Conservation (phyloP, 75 land plant genomes). For the Isoetes taiwanensis region DNA sequence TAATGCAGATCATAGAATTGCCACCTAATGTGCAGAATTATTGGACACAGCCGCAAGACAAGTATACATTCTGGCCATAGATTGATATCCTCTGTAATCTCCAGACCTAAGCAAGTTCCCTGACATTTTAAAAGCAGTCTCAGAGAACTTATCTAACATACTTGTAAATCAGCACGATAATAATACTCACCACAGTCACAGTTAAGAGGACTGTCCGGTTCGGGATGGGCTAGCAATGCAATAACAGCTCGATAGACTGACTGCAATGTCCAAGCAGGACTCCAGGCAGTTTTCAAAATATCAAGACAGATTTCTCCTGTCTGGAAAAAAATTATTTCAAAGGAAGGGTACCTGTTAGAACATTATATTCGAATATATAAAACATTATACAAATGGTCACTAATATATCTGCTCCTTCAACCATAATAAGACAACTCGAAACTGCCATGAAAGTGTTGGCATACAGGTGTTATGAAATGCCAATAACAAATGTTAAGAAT, state of each 20-base stretch:
- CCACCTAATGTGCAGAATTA: no score
- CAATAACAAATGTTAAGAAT: no score
- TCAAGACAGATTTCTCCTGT: slow-evolving; percentile 5
- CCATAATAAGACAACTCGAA: no score
- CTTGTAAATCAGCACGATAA: slow-evolving; percentile 22
- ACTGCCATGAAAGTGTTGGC: no score
- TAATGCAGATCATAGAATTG: no score
- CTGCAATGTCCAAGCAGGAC: slow-evolving; percentile 7
- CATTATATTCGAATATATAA: no score
- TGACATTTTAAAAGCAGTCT: background rate
- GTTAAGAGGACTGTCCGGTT: slow-evolving; percentile 6
- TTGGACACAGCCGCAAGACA: background rate
- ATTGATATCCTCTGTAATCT: background rate
- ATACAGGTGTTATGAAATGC: no score
- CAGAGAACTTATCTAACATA: background rate
- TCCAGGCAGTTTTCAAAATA: slow-evolving; percentile 4
- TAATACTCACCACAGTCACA: slow-evolving; percentile 2
- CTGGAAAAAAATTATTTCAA: no score
- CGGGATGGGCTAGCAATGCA: slow-evolving; percentile 5
- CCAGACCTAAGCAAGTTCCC: slow-evolving; percentile 6
- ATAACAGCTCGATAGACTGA: slow-evolving; percentile 3
- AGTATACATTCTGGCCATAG: slow-evolving; percentile 8
- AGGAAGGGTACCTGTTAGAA: no score
- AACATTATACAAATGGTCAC: no score
- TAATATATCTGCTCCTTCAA: no score